These are phyloP conservation scores for Colletotrichum noveboracense DNA, from an alignment of 2,329 filamentous ascomycete genomes.

Conservation along the genomic window DNA sequence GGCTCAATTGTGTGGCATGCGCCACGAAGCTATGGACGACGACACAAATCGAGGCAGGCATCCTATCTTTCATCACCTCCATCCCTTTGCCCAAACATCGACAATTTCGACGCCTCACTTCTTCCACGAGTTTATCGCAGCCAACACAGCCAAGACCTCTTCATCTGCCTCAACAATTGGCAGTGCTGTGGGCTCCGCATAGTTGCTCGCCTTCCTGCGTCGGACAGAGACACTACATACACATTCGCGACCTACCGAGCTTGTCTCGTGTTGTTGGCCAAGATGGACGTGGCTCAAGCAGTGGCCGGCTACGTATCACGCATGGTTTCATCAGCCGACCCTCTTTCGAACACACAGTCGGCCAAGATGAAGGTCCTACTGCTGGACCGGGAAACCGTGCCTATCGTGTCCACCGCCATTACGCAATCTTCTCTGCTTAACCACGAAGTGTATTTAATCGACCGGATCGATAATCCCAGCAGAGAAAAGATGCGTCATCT, in stretches of 20 bases:
- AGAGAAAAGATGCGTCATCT: conserved; percentile 98
- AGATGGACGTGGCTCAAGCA: conserved; percentile 93
- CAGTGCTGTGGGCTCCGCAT: not conserved
- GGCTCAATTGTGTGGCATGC: not conserved
- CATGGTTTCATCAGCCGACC: conserved; percentile 88
- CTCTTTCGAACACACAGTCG: conserved; percentile 67
- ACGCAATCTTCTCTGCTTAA: conserved; percentile 94
- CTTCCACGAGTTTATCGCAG: not conserved
- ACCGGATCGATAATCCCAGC: conserved; percentile 87
- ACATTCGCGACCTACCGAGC: not conserved
- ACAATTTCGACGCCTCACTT: not conserved
- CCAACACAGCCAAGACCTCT: not conserved
- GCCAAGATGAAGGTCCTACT: conserved; percentile 98
- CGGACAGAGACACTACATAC: not conserved
- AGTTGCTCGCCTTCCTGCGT: not conserved
- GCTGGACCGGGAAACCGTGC: conserved; percentile 90
- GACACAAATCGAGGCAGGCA: not conserved
- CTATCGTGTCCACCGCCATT: conserved; percentile 92
- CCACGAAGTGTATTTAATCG: conserved; percentile 97
- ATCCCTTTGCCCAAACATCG: not conserved
- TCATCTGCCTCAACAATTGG: not conserved
- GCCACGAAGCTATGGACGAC: not conserved
- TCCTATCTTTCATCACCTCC: not conserved
- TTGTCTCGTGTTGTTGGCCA: conserved; percentile 31
- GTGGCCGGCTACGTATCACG: conserved; percentile 95